Evolutionary conservation across 78 protist species (phyloP).

Genomic region (Chrysochromulina tobinii): DNA sequence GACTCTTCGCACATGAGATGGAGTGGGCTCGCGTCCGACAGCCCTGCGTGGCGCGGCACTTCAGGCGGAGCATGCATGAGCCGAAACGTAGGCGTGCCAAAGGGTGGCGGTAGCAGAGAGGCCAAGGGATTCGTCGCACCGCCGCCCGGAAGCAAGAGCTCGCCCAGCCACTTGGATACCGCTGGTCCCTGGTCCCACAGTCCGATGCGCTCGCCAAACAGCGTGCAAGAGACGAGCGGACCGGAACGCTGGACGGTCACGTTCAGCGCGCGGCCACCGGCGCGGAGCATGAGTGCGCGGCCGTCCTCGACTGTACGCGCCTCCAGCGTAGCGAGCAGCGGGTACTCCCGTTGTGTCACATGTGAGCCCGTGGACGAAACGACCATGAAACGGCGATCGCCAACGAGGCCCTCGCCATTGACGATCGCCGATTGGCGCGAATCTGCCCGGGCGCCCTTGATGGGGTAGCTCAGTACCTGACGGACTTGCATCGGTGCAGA

Average conservation of each 20-base stretch:
- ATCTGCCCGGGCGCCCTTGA: too few species aligned
- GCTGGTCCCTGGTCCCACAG: not conserved
- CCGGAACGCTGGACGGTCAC: not conserved
- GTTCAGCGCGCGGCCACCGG: not conserved
- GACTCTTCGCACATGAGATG: not conserved
- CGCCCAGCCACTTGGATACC: not conserved
- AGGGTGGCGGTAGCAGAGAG: not conserved
- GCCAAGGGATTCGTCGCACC: not conserved
- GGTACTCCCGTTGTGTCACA: not conserved
- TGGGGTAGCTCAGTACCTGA: too few species aligned
- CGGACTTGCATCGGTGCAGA: too few species aligned
- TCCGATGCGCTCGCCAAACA: not conserved
- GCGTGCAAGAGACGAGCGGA: not conserved
- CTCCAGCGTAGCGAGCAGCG: not conserved
- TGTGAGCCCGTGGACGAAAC: not conserved
- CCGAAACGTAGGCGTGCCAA: too few species aligned
- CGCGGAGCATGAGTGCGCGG: not conserved
- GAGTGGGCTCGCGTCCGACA: not conserved
- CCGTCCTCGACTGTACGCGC: not conserved
- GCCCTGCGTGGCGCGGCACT: not conserved
- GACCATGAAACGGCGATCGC: not conserved
- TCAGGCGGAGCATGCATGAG: not conserved
- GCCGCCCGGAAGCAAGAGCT: not conserved
- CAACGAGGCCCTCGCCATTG: not conserved
- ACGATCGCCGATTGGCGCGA: too few species aligned